Percentiles rank a stretch among this genome's conserved stretches.
Conservation (phyloP, 345 rosid species). For the Psidium guajava region DNA sequence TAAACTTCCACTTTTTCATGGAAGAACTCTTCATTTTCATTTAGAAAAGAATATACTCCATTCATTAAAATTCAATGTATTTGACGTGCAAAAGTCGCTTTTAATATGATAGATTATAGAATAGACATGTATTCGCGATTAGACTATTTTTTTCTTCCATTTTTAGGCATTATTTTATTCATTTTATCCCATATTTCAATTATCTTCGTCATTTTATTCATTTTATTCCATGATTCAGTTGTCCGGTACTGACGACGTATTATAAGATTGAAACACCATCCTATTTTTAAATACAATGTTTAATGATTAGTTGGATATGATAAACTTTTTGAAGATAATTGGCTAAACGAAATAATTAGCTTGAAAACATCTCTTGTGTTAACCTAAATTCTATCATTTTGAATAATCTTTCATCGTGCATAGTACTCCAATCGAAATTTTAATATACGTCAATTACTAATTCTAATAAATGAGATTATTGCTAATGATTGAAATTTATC, state of each 20-base stretch:
- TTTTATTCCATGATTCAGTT: not conserved
- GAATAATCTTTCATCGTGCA: too few relatives aligned
- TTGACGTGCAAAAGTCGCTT: not conserved
- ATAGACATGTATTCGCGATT: not conserved
- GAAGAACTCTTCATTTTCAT: not conserved
- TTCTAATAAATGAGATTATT: not conserved
- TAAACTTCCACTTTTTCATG: not conserved
- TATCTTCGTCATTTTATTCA: not conserved
- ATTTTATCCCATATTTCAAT: not conserved
- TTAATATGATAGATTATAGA: not conserved
- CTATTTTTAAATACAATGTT: not conserved
- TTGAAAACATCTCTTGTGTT: too few relatives aligned
- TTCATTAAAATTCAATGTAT: not conserved
- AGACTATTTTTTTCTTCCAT: not conserved
- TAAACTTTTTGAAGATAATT: not conserved
- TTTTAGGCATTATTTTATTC: not conserved
- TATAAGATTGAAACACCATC: not conserved
- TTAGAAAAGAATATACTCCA: not conserved
- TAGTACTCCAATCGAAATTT: not conserved
- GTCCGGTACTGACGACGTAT: fast-evolving
- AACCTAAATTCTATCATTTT: too few relatives aligned
- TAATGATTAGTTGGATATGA: not conserved
- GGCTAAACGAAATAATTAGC: too few relatives aligned
- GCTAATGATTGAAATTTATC: not conserved
- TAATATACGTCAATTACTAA: not conserved